phyloP scores from a whole-genome alignment of 2,329 filamentous ascomycete genomes.

The Neonectria magnoliae region DNA sequence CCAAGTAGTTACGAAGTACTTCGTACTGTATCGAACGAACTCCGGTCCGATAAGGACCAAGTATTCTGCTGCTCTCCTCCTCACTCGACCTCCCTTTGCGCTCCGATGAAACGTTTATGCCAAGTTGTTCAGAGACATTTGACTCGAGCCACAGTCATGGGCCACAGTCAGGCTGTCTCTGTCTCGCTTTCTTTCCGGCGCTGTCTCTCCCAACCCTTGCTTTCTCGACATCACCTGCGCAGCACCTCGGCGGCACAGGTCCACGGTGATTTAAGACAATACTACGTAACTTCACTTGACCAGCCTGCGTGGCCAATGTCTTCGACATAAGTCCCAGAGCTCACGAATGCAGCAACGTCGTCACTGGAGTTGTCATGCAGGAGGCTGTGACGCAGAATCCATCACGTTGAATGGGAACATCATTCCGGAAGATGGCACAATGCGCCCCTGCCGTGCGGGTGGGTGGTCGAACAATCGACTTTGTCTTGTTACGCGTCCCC shows the following conservation, averaged over 20 bases:
- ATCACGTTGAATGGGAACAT: conserved; percentile 23
- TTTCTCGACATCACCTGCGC: not conserved
- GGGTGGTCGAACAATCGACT: conserved; percentile 22
- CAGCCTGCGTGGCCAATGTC: conserved; percentile 2
- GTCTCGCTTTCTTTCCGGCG: not conserved
- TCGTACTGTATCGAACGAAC: not conserved
- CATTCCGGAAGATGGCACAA: conserved; percentile 39
- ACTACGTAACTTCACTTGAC: not conserved
- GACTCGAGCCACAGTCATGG: not conserved
- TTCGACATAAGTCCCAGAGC: not conserved
- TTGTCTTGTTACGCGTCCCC: conserved; percentile 23
- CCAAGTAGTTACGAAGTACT: too few relatives aligned
- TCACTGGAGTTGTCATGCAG: conserved; percentile 8
- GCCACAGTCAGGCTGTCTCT: not conserved
- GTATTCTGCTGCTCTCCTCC: not conserved
- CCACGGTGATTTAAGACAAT: conserved; percentile 9
- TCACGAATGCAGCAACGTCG: not conserved
- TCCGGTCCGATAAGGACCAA: not conserved
- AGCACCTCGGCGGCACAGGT: not conserved
- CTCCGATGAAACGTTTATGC: not conserved
- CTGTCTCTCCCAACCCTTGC: not conserved
- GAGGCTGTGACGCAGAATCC: conserved; percentile 16
- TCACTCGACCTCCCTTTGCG: not conserved
- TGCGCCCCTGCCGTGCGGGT: conserved; percentile 16
- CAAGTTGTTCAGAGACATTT: conserved; percentile 22